These are phyloP conservation scores for Earliella scabrosa DNA, from an alignment of 1,284 basidiomycete species.

Conservation along the genomic window DNA sequence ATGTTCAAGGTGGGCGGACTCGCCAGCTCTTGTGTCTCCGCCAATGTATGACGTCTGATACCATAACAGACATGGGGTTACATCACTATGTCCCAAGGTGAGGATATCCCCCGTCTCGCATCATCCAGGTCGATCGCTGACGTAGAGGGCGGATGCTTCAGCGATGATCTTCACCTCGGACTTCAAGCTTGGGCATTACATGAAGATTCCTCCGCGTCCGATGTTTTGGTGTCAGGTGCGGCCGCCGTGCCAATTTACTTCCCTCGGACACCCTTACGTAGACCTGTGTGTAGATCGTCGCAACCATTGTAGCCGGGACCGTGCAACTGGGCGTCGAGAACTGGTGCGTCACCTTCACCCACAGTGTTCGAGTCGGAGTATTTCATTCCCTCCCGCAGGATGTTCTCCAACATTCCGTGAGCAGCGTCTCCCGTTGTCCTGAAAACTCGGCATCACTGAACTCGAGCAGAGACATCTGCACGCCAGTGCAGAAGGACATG, in stretches of 20 bases:
- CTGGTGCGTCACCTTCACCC: too few relatives aligned
- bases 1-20: too few relatives aligned
- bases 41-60: too few relatives aligned
- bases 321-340: slow-evolving; percentile 69
- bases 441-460: too few relatives aligned
- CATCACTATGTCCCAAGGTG: slow-evolving; percentile 45
- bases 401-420: slow-evolving; percentile 61
- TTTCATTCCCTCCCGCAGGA: slow-evolving; percentile 35
- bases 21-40: too few relatives aligned
- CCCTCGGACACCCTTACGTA: slow-evolving; percentile 45
- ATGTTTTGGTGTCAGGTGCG: slow-evolving; percentile 8
- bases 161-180: slow-evolving; percentile 76
- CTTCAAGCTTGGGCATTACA: slow-evolving; percentile 77
- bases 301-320: slow-evolving; percentile 65
- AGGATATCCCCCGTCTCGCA: too few relatives aligned
- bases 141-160: too few relatives aligned
- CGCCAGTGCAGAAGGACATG: slow-evolving; percentile 46
- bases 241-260: background rate
- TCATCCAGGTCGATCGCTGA: too few relatives aligned
- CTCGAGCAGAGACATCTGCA: slow-evolving; percentile 47
- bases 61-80: slow-evolving; percentile 55
- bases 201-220: slow-evolving; percentile 71
- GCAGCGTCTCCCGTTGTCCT: background rate
- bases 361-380: too few relatives aligned
- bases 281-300: slow-evolving; percentile 65